Conservation (phyloP, 192 early-diverging fungal species). For the Phlyctochytrium planicorne region DNA sequence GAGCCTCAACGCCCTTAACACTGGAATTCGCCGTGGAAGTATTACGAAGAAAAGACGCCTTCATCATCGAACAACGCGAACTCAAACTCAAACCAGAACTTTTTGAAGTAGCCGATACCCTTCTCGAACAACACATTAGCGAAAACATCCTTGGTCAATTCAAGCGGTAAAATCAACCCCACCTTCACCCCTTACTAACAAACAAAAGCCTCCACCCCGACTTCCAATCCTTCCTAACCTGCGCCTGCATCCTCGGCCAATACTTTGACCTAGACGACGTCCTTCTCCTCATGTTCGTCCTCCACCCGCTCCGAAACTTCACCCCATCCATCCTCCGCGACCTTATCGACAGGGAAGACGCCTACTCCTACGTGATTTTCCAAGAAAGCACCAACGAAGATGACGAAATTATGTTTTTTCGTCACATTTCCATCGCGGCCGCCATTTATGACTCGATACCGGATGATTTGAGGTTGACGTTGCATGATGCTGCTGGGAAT, state of each 20-base stretch:
- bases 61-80: no score
- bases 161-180: neutral
- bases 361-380: neutral
- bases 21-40: neutral
- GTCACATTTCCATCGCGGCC: neutral
- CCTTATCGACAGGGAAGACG: neutral
- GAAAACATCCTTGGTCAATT: neutral
- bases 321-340: no score
- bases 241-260: neutral
- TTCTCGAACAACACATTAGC: neutral
- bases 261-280: neutral
- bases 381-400: neutral
- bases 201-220: neutral
- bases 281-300: neutral
- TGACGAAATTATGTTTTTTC: neutral
- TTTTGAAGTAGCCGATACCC: neutral
- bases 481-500: neutral
- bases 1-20: neutral
- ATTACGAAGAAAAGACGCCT: neutral
- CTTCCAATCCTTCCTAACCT: neutral
- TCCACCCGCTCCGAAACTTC: no score
- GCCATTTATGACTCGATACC: neutral
- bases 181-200: neutral
- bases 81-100: no score
- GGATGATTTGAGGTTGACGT: neutral